A percentile compares a stretch with the other conserved stretches of the same genome.
Conservation (phyloP, 192 early-diverging fungal species). For the Coemansia umbellata region DNA sequence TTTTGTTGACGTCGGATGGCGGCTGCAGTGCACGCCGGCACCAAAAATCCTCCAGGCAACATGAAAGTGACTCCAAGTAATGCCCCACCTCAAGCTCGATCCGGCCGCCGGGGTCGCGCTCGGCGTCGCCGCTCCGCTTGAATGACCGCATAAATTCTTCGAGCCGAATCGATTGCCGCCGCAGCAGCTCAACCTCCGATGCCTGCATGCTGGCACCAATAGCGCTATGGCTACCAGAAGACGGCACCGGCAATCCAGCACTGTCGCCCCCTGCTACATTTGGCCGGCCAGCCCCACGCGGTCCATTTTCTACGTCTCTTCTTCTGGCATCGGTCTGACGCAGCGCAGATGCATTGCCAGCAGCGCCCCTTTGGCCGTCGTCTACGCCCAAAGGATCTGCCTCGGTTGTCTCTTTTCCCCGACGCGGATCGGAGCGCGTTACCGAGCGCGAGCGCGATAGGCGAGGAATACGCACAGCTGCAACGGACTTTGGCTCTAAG, state of each 20-base stretch:
- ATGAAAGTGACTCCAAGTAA: conserved; percentile 47
- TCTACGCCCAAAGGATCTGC: neutral
- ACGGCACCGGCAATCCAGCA: neutral
- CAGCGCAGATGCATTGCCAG: neutral
- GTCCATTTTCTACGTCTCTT: neutral
- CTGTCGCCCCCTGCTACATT: neutral
- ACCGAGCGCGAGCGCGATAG: conserved; percentile 3
- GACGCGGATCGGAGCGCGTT: neutral
- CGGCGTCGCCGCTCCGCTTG: conserved; percentile 44
- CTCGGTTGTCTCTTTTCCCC: neutral
- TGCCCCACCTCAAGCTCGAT: conserved; percentile 30
- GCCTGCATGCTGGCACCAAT: neutral
- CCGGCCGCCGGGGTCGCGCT: conserved; percentile 20
- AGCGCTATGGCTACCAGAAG: neutral
- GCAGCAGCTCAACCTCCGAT: conserved; percentile 21
- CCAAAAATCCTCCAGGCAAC: conserved; percentile 46
- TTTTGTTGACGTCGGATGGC: conserved; percentile 27
- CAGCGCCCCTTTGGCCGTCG: neutral
- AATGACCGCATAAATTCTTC: conserved; percentile 27
- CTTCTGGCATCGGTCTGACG: neutral
- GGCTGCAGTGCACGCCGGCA: conserved; percentile 22
- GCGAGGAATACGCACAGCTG: neutral
- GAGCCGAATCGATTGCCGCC: conserved; percentile 25
- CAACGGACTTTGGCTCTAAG: neutral
- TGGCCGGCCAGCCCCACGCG: neutral